A percentile compares a stretch with the other conserved stretches of the same genome.
phyloP scores from a whole-genome alignment of 2,329 filamentous ascomycete genomes.

The Cladophialophora psammophila region DNA sequence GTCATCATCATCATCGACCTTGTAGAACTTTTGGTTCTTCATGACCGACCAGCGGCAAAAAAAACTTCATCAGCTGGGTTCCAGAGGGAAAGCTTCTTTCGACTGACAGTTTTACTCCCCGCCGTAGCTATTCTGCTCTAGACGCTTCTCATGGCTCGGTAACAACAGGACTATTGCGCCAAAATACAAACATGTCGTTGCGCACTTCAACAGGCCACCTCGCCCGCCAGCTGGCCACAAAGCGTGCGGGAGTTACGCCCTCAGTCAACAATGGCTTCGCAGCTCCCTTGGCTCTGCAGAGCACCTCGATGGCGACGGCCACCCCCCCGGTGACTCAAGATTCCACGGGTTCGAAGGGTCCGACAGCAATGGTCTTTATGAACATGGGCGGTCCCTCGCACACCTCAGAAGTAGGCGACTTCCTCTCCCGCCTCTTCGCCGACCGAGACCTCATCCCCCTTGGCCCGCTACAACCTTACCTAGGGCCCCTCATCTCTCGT shows the following conservation, averaged over 20 bases:
- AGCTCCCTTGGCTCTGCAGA: slow-evolving; percentile 28
- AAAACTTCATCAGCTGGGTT: background rate
- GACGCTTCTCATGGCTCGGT: slow-evolving; percentile 27
- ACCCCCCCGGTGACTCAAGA: slow-evolving; percentile 82
- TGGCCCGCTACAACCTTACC: slow-evolving; percentile 85
- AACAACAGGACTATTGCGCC: background rate
- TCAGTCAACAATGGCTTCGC: slow-evolving; percentile 16
- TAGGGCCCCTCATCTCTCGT: slow-evolving; percentile 85
- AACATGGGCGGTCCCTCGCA: slow-evolving; percentile 98
- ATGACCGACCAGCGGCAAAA: background rate
- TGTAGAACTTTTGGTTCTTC: background rate
- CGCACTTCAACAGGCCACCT: slow-evolving; percentile 25
- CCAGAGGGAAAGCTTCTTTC: background rate
- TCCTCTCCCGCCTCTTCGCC: slow-evolving; percentile 88
- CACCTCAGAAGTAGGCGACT: slow-evolving; percentile 84
- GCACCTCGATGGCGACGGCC: slow-evolving; percentile 62
- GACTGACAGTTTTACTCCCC: background rate
- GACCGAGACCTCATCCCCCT: slow-evolving; percentile 96
- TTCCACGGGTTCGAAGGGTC: slow-evolving; percentile 73
- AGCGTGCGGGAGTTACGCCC: slow-evolving; percentile 6
- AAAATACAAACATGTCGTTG: slow-evolving; percentile 29
- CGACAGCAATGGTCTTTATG: slow-evolving; percentile 97
- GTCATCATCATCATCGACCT: slow-evolving; percentile 4
- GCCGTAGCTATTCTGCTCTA: background rate
- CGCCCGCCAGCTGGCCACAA: slow-evolving; percentile 21